phyloP scores from a whole-genome alignment of 73 alveolate species.

The Symbiodinium pilosum region DNA sequence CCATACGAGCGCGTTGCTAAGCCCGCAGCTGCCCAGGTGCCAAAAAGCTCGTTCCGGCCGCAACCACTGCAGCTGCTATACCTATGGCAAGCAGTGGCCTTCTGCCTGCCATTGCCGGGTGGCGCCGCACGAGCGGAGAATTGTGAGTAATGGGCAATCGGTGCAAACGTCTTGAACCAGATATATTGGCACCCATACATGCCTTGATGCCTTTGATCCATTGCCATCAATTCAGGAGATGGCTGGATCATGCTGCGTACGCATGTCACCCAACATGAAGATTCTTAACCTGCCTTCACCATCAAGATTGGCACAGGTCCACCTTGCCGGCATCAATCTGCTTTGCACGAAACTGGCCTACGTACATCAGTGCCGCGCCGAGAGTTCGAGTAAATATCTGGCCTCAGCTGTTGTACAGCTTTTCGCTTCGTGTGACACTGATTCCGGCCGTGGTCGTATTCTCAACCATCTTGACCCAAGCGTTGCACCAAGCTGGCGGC shows the following conservation, averaged over 20 bases:
- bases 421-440: neutral
- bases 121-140: neutral
- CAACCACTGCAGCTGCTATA: neutral
- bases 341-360: too few species aligned
- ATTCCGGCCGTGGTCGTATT: neutral
- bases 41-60: slow-evolving; percentile 1
- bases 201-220: too few species aligned
- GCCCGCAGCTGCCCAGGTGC: neutral
- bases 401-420: neutral
- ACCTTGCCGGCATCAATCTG: too few species aligned
- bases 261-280: neutral
- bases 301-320: neutral
- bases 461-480: neutral
- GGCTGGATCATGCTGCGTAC: neutral
- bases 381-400: neutral
- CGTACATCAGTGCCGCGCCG: too few species aligned
- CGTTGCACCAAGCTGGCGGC: neutral
- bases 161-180: neutral
- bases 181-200: too few species aligned
- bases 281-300: neutral
- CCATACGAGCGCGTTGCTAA: neutral
- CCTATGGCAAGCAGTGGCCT: neutral
- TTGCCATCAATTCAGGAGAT: too few species aligned
- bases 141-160: neutral
- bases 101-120: neutral